These are phyloP conservation scores for Phoenix roebelenii DNA, from an alignment of 176 grass and related monocot genomes.

Conservation along the genomic window DNA sequence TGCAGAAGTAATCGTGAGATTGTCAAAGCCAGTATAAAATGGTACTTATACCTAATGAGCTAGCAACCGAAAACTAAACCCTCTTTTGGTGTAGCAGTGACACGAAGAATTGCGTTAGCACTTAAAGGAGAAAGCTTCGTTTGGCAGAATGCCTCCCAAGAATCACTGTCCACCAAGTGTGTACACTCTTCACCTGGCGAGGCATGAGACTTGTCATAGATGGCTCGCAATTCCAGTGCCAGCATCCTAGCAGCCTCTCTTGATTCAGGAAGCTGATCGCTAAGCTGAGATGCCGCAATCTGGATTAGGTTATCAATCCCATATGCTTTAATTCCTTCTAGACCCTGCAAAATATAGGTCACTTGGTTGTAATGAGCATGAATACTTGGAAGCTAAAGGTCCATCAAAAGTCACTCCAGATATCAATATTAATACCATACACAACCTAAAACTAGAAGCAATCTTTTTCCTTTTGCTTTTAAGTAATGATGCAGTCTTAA, in stretches of 20 bases:
- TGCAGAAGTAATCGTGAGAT: background rate
- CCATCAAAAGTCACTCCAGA: no score
- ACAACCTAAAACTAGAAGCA: no score
- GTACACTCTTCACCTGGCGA: conserved; percentile 4
- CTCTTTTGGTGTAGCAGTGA: conserved; percentile 44
- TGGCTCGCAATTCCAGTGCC: conserved; percentile 38
- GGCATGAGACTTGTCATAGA: conserved; percentile 45
- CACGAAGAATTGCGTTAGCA: conserved; percentile 78
- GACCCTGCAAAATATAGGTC: conserved; percentile 19
- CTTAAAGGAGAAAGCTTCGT: conserved; percentile 63
- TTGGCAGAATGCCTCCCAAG: conserved; percentile 84
- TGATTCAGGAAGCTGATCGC: conserved; percentile 94
- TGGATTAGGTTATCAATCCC: conserved; percentile 69
- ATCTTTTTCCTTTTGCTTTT: no score
- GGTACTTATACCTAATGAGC: background rate
- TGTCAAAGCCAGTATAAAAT: no score
- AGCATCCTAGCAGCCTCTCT: conserved; percentile 75
- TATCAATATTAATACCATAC: no score
- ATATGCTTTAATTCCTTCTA: conserved; percentile 18
- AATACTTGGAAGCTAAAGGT: no score
- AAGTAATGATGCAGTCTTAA: no score
- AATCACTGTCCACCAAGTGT: conserved; percentile 29
- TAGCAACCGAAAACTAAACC: conserved; percentile 36
- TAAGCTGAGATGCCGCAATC: conserved; percentile 82
- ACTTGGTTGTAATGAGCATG: no score